Base-by-base conservation (phyloP, 106 monocot species). In the Chionographis japonica region DNA sequence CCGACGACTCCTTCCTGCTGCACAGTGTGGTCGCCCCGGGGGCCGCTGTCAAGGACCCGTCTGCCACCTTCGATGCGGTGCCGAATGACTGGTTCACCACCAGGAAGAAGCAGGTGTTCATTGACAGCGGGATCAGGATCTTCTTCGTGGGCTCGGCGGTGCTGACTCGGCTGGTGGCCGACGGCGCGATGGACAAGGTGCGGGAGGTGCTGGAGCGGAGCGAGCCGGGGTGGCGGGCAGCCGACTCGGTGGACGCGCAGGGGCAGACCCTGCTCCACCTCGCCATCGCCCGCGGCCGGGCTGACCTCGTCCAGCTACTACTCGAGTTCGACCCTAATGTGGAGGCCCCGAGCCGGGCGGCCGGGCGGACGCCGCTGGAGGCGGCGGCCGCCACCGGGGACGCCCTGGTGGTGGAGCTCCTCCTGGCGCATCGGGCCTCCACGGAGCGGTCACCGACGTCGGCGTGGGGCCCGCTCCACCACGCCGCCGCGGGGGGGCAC, bases 41-140 rank as follows among this genome's bases (percentile, higher is more conserved):
- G 14, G 72, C 72, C 18, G 63, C 38, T 0, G 62, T 12, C 17
- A 71, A 61, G 56, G 55, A 68, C 14, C 5, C 37, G 15, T 8
- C 14, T 9, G 8, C 18, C 19, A 19, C 40, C 11, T 42, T n/a
- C 17, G 72, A 73, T 41, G 38, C 72, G 40, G 72, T 73, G 12
- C 72, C 72, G 12, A 27, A 8, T n/a, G 72, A 73, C 40, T 73
- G 72, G 72, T 73, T 73, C 72, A 63, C 72, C 6, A n/a, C 52
- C 11, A 63, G 41, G 63, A 73, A 64, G 63, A 73, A 73, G 63
- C 72, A 73, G 60, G 72, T 73, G 35, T 73, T 73, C 40, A 52
- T 43, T 0, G 63, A 73, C 40, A 73, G 63, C 18, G 72, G 54
- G 52, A 41, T 73, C 18, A 17, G 36, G 55, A 49, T 63, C 39